Base-by-base conservation (phyloP, 2,329 filamentous ascomycete species). In the Sphaceloma murrayae region DNA sequence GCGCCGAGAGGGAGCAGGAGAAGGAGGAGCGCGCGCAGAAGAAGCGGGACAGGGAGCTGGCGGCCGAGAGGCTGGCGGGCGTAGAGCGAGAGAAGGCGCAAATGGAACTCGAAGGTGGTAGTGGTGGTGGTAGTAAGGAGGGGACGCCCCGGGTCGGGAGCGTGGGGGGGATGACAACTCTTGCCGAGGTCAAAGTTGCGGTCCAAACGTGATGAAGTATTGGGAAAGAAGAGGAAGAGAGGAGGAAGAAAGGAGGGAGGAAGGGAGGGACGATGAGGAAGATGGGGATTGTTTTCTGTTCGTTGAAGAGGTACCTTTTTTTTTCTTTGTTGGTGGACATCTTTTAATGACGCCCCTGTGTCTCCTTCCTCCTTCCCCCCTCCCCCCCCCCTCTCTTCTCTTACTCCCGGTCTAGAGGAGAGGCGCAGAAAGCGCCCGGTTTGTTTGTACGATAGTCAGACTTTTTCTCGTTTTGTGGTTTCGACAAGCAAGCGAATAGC, bases 21-120 rank as follows among this genome's bases (percentile, higher is more conserved):
- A 46, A 46, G 26, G 44, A 45, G 22, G 42, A 45, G 19, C 18
- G 42, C 5, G 42, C 34, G 10, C 14, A n/a, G 30, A 32, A 34
- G 29, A 45, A 45, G 31, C 11, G n/a, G 13, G 40, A 32, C 14
- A 30, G 29, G n/a, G n/a, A n/a, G 13, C 26, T 31, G 11, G 40
- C 26, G 29, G 40, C 40, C 14, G 27, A 17, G 6, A 30, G 27
- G 5, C n/a, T n/a, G 13, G 14, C 18, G 17, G 29, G 16, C 2
- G 30, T 18, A 3, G 40, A 38, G 10, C n/a, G 19, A 11, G 34
- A 38, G 11, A 38, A n/a, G n/a, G n/a, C n/a, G n/a, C n/a, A n/a
- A n/a, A n/a, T n/a, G n/a, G n/a, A n/a, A n/a, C n/a, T n/a, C n/a
- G n/a, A n/a, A n/a, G n/a, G n/a, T n/a, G n/a, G n/a, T n/a, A n/a